These are phyloP conservation scores for Lagenidium giganteum DNA, from an alignment of 352 stramenopile species.

Conservation along the genomic window DNA sequence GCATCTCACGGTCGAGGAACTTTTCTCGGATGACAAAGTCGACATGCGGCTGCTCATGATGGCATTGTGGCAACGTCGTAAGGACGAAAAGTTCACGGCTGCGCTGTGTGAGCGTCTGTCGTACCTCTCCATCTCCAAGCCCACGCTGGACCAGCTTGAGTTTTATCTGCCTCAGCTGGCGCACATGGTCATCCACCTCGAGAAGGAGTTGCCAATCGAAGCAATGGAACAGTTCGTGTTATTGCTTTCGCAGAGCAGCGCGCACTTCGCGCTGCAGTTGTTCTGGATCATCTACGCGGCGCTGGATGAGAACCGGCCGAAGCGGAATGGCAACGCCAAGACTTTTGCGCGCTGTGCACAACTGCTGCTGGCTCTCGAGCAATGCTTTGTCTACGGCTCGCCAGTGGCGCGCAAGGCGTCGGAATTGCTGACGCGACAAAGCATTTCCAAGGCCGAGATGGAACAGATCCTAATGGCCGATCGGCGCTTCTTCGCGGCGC, in stretches of 20 bases:
- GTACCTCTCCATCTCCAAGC: constrained; percentile 29
- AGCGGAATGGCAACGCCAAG: constrained; percentile 39
- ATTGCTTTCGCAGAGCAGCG: constrained; percentile 49
- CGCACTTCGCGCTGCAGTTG: constrained; percentile 60
- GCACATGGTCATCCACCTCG: constrained; percentile 68
- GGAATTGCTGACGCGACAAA: constrained; percentile 39
- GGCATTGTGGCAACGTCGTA: constrained; percentile 53
- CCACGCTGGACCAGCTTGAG: constrained; percentile 56
- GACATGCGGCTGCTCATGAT: constrained; percentile 55
- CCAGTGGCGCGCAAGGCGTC: constrained; percentile 31
- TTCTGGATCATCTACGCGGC: constrained; percentile 71
- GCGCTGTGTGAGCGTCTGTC: constrained; percentile 49
- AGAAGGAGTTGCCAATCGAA: constrained; percentile 56
- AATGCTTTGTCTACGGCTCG: constrained; percentile 63
- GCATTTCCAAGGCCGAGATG: constrained; percentile 51
- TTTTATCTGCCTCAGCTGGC: constrained; percentile 67
- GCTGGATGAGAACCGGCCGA: constrained; percentile 63
- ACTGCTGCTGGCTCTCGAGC: constrained; percentile 51
- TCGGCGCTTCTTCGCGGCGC: constrained; percentile 49
- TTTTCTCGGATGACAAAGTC: constrained; percentile 28
- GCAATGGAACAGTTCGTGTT: constrained; percentile 65
- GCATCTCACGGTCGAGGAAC: constrained; percentile 9
- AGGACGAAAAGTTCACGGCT: constrained; percentile 36
- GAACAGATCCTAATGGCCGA: constrained; percentile 55
- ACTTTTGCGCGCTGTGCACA: constrained; percentile 50